Percentiles rank a stretch among this genome's conserved stretches.
phyloP scores from a whole-genome alignment of 495 filamentous ascomycete genomes.

The Endocarpon pusillum region DNA sequence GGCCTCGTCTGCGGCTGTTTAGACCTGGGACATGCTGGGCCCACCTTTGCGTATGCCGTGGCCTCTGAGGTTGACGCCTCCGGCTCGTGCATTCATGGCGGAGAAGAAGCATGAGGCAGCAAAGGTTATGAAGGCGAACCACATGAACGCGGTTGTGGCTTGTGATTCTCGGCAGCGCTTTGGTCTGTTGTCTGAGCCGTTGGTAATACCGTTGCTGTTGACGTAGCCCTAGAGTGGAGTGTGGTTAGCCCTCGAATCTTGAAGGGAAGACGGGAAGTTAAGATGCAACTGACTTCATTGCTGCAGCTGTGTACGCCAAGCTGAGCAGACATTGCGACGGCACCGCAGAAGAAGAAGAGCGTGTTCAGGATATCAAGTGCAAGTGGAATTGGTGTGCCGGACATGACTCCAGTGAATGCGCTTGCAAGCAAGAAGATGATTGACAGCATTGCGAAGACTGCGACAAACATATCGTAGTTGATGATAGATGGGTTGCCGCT shows the following conservation, averaged over 20 bases:
- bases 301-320: slow-evolving; percentile 40
- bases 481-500: slow-evolving; percentile 33
- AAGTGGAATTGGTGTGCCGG: slow-evolving; percentile 35
- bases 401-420: slow-evolving; percentile 28
- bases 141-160: slow-evolving; percentile 51
- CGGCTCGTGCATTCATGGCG: slow-evolving; percentile 22
- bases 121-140: slow-evolving; percentile 51
- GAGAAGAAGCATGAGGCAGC: slow-evolving; percentile 35
- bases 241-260: slow-evolving; percentile 4
- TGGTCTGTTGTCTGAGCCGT: slow-evolving; percentile 31
- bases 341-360: slow-evolving; percentile 48
- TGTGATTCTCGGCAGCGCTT: slow-evolving; percentile 56
- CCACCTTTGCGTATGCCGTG: slow-evolving; percentile 30
- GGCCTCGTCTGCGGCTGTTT: slow-evolving; percentile 12
- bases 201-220: slow-evolving; percentile 37
- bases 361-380: slow-evolving; percentile 40
- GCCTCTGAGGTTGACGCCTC: slow-evolving; percentile 24
- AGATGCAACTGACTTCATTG: slow-evolving; percentile 35
- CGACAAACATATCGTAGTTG: slow-evolving; percentile 51
- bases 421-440: slow-evolving; percentile 44
- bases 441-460: slow-evolving; percentile 47
- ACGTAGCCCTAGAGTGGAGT: slow-evolving; percentile 33
- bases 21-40: slow-evolving; percentile 49
- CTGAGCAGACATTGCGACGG: slow-evolving; percentile 45
- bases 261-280: slow-evolving; percentile 1